Evolutionary conservation across 1,284 basidiomycete species (phyloP).

Genomic region (Trametes hirsuta): DNA sequence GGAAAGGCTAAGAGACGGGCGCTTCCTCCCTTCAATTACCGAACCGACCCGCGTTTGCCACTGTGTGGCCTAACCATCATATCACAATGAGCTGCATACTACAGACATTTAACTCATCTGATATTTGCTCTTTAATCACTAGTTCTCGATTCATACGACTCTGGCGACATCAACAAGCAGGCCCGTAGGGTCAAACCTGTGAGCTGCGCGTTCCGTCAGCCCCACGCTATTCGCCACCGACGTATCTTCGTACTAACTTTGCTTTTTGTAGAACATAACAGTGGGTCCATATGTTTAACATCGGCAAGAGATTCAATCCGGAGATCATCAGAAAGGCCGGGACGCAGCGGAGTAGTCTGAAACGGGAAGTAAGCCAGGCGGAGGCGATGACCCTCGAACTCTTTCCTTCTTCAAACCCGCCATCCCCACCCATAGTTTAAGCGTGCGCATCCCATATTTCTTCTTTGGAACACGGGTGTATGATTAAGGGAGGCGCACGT

Average conservation of each 20-base stretch:
- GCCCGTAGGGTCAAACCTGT: too few relatives aligned
- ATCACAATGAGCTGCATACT: too few relatives aligned
- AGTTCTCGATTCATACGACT: not conserved
- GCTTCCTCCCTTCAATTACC: too few relatives aligned
- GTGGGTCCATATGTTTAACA: constrained; percentile 4
- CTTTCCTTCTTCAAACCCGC: not conserved
- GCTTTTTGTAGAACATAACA: not conserved
- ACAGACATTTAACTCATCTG: too few relatives aligned
- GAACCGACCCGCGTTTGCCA: too few relatives aligned
- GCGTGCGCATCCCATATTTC: not conserved
- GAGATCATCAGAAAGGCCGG: constrained; percentile 1
- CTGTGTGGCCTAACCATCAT: too few relatives aligned
- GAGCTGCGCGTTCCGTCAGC: too few relatives aligned
- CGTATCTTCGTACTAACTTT: too few relatives aligned
- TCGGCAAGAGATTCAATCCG: not conserved
- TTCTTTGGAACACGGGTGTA: not conserved
- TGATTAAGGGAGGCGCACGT: not conserved
- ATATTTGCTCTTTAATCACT: too few relatives aligned
- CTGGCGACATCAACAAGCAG: too few relatives aligned
- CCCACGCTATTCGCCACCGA: too few relatives aligned
- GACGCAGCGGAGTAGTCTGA: not conserved
- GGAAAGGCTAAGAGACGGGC: too few relatives aligned
- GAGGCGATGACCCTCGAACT: not conserved
- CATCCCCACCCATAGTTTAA: not conserved
- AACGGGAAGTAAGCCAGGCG: not conserved